These are phyloP conservation scores for Chaetomium strumarium DNA, from an alignment of 2,329 filamentous ascomycete genomes.

Conservation along the genomic window DNA sequence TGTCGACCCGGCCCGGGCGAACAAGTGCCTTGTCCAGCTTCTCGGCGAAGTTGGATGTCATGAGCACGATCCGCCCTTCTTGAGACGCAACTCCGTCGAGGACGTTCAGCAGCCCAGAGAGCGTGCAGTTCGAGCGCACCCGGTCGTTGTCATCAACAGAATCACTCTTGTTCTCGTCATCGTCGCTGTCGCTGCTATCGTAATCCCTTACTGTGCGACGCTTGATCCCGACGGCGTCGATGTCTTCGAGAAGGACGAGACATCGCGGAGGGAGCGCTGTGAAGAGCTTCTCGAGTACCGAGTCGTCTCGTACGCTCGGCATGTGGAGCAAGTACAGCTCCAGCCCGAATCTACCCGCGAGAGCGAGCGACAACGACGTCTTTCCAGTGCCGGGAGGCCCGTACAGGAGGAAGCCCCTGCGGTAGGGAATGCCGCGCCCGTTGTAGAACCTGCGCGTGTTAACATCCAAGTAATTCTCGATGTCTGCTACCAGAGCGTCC, in stretches of 20 bases:
- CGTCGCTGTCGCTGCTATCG: constrained; percentile 11
- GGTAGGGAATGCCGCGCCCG: constrained; percentile 67
- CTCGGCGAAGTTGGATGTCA: constrained; percentile 65
- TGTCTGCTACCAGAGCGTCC: constrained; percentile 61
- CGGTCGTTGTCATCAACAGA: constrained; percentile 11
- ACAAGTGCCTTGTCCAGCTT: constrained; percentile 59
- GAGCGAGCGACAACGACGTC: constrained; percentile 67
- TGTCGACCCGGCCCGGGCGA: constrained; percentile 61
- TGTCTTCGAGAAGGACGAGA: constrained; percentile 51
- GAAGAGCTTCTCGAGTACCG: constrained; percentile 30
- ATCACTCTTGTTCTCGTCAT: constrained; percentile 21
- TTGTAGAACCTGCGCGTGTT: constrained; percentile 58
- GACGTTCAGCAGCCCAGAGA: constrained; percentile 63
- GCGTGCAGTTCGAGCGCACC: constrained; percentile 35
- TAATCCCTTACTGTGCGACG: constrained; percentile 18
- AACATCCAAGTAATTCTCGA: constrained; percentile 59
- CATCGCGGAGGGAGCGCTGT: constrained; percentile 29
- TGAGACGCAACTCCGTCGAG: constrained; percentile 64
- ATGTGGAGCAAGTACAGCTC: constrained; percentile 70
- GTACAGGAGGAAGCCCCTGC: constrained; percentile 65
- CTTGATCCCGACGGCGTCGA: constrained; percentile 47
- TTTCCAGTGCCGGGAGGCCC: constrained; percentile 71
- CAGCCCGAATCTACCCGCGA: constrained; percentile 65
- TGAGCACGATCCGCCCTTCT: constrained; percentile 65
- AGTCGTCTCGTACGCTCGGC: constrained; percentile 36